Conservation (phyloP, 192 early-diverging fungal species). For the Martensiomyces pterosporus region DNA sequence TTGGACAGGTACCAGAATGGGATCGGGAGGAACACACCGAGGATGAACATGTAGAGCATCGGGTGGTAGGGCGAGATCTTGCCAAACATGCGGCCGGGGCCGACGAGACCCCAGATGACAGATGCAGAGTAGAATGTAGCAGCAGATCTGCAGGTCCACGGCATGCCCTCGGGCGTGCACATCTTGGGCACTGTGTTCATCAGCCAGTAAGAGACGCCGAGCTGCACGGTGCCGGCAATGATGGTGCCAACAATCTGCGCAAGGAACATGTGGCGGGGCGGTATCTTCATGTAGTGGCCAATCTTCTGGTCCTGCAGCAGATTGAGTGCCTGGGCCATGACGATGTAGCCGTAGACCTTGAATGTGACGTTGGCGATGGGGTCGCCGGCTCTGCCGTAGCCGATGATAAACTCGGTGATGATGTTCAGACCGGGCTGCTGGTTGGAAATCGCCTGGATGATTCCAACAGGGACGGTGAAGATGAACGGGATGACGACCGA, state of each 20-base stretch:
- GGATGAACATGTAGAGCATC: conserved; percentile 29
- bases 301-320: conserved; percentile 57
- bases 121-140: conserved; percentile 56
- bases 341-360: conserved; percentile 70
- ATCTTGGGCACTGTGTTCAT: conserved; percentile 48
- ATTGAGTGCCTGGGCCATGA: conserved; percentile 58
- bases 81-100: conserved; percentile 55
- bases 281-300: conserved; percentile 65
- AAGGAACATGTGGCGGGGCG: conserved; percentile 65
- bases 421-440: background rate
- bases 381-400: conserved; percentile 64
- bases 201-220: conserved; percentile 55
- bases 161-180: conserved; percentile 44
- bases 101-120: conserved; percentile 65
- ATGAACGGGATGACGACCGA: conserved; percentile 47
- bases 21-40: conserved; percentile 57
- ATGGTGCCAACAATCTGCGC: conserved; percentile 63
- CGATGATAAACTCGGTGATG: conserved; percentile 59
- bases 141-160: conserved; percentile 52
- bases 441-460: background rate
- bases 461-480: conserved; percentile 63
- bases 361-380: conserved; percentile 68
- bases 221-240: conserved; percentile 54
- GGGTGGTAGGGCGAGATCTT: conserved; percentile 43
- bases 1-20: conserved; percentile 55